Percentiles rank a stretch among this genome's conserved stretches.
Conservation (phyloP, 352 stramenopile species). For the Phytophthora idaei region DNA sequence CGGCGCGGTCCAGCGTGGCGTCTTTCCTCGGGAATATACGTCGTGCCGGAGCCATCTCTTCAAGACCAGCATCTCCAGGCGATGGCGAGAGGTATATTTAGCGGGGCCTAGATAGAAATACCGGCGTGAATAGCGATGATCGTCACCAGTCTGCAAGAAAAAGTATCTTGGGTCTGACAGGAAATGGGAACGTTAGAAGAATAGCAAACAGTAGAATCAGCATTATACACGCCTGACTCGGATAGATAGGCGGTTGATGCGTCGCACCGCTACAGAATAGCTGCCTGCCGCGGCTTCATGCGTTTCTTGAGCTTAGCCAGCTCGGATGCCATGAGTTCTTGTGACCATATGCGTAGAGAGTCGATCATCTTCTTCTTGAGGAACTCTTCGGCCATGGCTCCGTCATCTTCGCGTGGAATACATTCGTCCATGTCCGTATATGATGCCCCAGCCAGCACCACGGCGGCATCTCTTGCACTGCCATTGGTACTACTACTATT, state of each 20-base stretch:
- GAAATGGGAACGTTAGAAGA: neutral
- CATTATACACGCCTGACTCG: neutral
- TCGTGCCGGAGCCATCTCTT: conserved; percentile 22
- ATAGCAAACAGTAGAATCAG: conserved; percentile 7
- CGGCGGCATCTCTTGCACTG: conserved; percentile 23
- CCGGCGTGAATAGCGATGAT: neutral
- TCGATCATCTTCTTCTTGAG: conserved; percentile 84
- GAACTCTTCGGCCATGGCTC: conserved; percentile 54
- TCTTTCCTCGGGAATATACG: conserved; percentile 21
- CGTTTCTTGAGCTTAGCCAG: conserved; percentile 73
- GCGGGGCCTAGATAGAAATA: conserved; percentile 1
- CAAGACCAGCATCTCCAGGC: neutral
- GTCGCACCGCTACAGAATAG: conserved; percentile 43
- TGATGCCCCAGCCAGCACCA: conserved; percentile 22
- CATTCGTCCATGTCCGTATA: conserved; percentile 50
- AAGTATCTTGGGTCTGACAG: conserved; percentile 4
- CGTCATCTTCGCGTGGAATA: conserved; percentile 37
- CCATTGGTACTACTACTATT: conserved; percentile 21
- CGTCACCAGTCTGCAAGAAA: neutral
- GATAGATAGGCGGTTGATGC: conserved; percentile 1
- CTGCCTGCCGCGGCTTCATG: conserved; percentile 64
- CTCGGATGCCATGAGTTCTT: conserved; percentile 75
- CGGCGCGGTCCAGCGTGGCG: conserved; percentile 25
- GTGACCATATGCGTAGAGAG: conserved; percentile 66
- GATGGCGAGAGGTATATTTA: conserved; percentile 22